phyloP scores from a whole-genome alignment of 2,329 filamentous ascomycete species.

The Claviceps sp. region DNA sequence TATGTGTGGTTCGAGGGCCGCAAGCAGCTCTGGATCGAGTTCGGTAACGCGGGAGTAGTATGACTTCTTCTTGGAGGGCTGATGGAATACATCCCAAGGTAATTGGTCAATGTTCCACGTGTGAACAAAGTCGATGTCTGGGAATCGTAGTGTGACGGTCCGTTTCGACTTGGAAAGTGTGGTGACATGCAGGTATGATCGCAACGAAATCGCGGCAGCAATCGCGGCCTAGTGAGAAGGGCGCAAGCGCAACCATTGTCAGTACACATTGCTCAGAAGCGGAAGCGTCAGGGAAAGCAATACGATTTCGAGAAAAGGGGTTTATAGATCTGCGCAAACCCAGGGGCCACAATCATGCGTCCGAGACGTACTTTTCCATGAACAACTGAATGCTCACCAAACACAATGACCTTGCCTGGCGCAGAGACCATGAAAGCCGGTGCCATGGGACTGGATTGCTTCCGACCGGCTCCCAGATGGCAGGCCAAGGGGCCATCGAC shows the following conservation, averaged over 20 bases:
- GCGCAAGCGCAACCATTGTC: not conserved
- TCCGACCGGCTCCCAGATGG: conserved; percentile 34
- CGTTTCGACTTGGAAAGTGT: conserved; percentile 84
- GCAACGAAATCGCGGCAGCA: conserved; percentile 84
- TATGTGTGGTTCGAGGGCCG: conserved; percentile 69
- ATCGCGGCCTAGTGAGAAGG: conserved; percentile 62
- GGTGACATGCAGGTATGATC: conserved; percentile 93
- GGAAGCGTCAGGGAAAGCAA: too few species aligned
- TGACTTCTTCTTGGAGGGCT: conserved; percentile 77
- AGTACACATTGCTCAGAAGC: not conserved
- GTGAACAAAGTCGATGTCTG: conserved; percentile 79
- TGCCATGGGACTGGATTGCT: conserved; percentile 53
- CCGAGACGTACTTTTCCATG: conserved; percentile 62
- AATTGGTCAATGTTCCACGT: conserved; percentile 89
- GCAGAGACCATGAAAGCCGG: conserved; percentile 96
- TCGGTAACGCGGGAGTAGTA: conserved; percentile 83
- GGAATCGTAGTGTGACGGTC: conserved; percentile 77
- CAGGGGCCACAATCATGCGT: not conserved
- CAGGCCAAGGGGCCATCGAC: conserved; percentile 21
- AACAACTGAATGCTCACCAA: conserved; percentile 96
- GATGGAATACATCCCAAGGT: conserved; percentile 73
- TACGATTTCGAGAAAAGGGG: too few species aligned
- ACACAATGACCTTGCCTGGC: conserved; percentile 95
- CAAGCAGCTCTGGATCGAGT: conserved; percentile 71
- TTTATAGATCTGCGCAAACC: not conserved